Base-by-base conservation (phyloP, 352 stramenopile genomes). In the Pythium sukuiense region DNA sequence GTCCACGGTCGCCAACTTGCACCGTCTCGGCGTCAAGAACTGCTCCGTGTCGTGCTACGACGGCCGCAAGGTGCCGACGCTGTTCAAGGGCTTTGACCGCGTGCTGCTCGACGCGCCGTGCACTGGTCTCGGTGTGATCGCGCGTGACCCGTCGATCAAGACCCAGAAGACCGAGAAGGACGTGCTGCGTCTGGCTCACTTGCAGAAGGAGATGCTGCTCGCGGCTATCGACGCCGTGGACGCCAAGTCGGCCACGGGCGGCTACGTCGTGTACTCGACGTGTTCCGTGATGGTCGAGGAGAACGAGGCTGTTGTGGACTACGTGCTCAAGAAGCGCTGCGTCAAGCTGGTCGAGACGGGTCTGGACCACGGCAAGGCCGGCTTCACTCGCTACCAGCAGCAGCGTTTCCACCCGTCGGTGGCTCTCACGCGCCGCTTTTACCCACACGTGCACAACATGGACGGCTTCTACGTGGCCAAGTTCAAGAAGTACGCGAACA, bases 391-490 rank as follows among this genome's bases (percentile, higher is more conserved):
- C 55, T 99, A 98, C 79, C 92, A 98, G 73, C 89, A 99, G 71
- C 96, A 98, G 69, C 85, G 97, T 59, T 99, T 99, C 84, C 97
- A 99, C 81, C 97, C 97, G 24, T 98, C 92, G 20, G 73, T 99
- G 67, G 83, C 87, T 24, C 80, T 99, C 45, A 99, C 97, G 41
- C 76, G 96, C 35, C 87, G 98, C 58, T 99, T 99, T 74, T 99
- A 99, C 82, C 98, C 98, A 45, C 98, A 99, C 74, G 97, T 97
- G 70, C 98, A 99, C 87, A 99, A 99, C 82, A 99, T 99, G 97
- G 98, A 99, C 80, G 98, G 98, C 41, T 99, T 99, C 80, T 99
- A 98, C 80, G 97, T 99, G 33, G 97, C 96, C 41, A 99, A 99
- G 83, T 96, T 99, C 56, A 97, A 99, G 73, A 99, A 99, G 81